Evolutionary conservation across 129 eudicot species (phyloP), one percentile per base, ranked within the genome.

Genomic region (Scalesia atractyloides): DNA sequence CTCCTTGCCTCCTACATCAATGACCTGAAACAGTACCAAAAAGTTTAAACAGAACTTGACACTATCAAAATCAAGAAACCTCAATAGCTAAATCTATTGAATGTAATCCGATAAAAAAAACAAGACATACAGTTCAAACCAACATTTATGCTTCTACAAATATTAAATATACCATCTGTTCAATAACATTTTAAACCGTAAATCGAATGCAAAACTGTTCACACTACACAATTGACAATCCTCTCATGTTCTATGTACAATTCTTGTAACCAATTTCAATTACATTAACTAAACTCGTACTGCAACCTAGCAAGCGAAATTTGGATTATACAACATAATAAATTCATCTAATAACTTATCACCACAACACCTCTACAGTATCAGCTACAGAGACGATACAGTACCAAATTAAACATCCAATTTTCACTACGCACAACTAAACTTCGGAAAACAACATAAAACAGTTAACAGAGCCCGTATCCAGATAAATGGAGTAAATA

Each of bases 1-100:
- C 79, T 71, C 90, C 84, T 94, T 90, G 22, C 91, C 93, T 65
- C 99, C 97, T 30, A 94, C 96, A 79, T 85, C 85, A 83, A 94
- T 90, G 64, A 90, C 88, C 99, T 94, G 85, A 33, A 36, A 53
- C 37, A 72, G 61, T 17, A 73, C 15, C 54, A 17, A 74, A 64
- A 76, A 37, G 51, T 54, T n/a, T 13, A 33, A 48, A 74, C 46
- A 43, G 50, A 46, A 57, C 64, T 33, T 14, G 46, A 58, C 30
- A 58, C 68, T 7, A 46, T n/a, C 48, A 10, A 53, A 65, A 44
- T 66, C 64, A 65, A 14, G 18, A 33, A 60, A 34, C 19, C 84
- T 73, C 36, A 34, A 64, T 12, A 75, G 30, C 69, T 46, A 19
- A 75, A 48, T 26, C 64, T 34, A 34, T 39, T 60, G 22, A 49